Conservation (phyloP, 176 grass and related monocot species). For the Thalia dealbata region DNA sequence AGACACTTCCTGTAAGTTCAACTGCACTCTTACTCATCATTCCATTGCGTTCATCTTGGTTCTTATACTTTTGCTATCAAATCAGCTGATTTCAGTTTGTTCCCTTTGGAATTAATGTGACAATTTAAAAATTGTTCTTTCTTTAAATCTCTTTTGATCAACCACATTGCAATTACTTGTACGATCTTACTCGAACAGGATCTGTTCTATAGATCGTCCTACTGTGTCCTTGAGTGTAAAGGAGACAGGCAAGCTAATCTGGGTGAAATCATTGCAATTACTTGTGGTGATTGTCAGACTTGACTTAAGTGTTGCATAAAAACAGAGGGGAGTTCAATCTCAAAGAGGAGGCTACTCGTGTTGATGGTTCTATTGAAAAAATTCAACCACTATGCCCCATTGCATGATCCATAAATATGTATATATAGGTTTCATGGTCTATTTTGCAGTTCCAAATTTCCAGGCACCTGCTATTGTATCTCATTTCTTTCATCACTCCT, state of each 20-base stretch:
- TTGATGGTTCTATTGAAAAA: too few species aligned
- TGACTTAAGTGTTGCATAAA: too few species aligned
- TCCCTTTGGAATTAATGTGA: neutral
- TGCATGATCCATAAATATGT: too few species aligned
- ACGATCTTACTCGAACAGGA: too few species aligned
- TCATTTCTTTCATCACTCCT: neutral
- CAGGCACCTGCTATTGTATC: too few species aligned
- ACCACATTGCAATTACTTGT: neutral
- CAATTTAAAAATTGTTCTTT: neutral
- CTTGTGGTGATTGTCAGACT: neutral
- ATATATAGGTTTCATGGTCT: neutral
- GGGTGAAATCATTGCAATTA: neutral
- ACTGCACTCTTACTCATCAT: constrained; percentile 1
- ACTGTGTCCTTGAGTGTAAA: too few species aligned
- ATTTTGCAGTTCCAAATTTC: too few species aligned
- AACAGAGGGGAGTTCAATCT: too few species aligned
- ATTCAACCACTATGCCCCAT: too few species aligned
- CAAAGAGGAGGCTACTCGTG: too few species aligned
- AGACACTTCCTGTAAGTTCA: constrained; percentile 67
- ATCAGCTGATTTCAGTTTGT: neutral
- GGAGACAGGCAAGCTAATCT: too few species aligned
- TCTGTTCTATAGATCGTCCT: too few species aligned
- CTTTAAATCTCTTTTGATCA: neutral
- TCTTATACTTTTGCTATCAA: neutral
- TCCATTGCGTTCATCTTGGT: neutral